Evolutionary conservation across 2,329 filamentous ascomycete genomes (phyloP), one percentile per base, ranked within the genome.

Genomic region (Sordariomycetes sp.): DNA sequence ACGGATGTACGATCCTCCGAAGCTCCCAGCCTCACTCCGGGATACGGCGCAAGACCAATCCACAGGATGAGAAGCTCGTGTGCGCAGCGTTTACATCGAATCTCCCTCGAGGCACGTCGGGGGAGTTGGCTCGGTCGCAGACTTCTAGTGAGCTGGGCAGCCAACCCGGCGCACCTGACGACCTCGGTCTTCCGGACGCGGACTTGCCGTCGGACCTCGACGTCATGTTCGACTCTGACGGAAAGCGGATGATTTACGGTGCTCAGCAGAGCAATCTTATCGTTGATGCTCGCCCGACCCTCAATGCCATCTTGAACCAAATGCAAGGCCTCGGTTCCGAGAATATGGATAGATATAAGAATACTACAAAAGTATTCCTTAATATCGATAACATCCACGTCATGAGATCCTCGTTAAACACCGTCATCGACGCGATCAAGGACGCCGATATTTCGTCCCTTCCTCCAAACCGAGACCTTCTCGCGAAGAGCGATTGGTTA

Each of bases 381-480:
- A 94, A 89, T 61, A 99, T 99, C 65, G 92, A 95, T 69, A 99
- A 99, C 68, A 97, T 99, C 60, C 94, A 99, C 66, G 90, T 96
- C 61, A 99, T 99, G 94, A 82, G 94, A 58, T 87, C 87, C 60
- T 97, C 92, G 1, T 76, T 99, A 36, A 85, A 87, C 63, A 92
- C 86, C 63, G 87, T 99, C 22, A 78, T 96, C 56, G 91, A 95
- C 61, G 87, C 82, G 2, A 75, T 99, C 65, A 96, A 95, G 67
- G 92, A 97, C 63, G 89, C 90, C 2, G 94, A 99, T 68, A 79
- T 96, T 32, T 88, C 89, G 0, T 82, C 87, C 1, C 72, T 96
- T 35, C 84, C 89, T 0, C 91, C 91, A 1, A 95, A 87, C 67
- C 81, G 84, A 64, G 90, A 96, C 39, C 74, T 87, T 3, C 78